Base-by-base conservation (phyloP, 805 yeast species). In the Candida montana region DNA sequence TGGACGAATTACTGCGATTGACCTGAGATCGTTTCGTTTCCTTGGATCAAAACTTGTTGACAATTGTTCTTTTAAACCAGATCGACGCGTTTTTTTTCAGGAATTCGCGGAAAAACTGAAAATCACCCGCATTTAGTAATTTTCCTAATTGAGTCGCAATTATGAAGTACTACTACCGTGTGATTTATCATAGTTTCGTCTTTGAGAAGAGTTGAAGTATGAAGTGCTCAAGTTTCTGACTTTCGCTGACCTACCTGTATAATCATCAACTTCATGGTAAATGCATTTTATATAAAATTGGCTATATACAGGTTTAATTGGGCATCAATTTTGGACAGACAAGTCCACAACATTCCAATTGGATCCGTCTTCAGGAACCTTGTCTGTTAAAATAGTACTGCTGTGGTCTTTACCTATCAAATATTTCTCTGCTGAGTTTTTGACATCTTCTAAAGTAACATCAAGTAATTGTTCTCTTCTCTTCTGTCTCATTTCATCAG, bases 401-500 rank as follows among this genome's bases (percentile, higher is more conserved):
- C 58, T 55, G 17, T 54, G 44, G 4, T 47, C 42, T 33, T 54
- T 42, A 2, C 54, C 56, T 7, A 67, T 52, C 50, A 85, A 65
- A 52, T 86, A 90, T 56, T 76, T 75, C 45, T 79, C 79, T n/a
- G 83, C 79, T 17, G 68, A 96, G 10, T 71, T 68, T 32, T 68
- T 62, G 40, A 91, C 71, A 53, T 86, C 95, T 1, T 62, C 60
- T 12, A 75, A 58, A n/a, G 69, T 65, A 15, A 86, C 87, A 45
- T 75, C 83, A 39, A 93, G 67, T 44, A 93, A 68, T 44, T 72
- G 70, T 49, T 79, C 83, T 64, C 99, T 80, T 58, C 97, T 75
- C 35, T 64, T 67, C 60, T 91, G 96, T 57, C 81, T 76, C 81
- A 84, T 72, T 27, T 81, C 88, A 51, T 84, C 87, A 27, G 83